Base-by-base conservation (phyloP, 2,329 filamentous ascomycete species). In the Penicillium sp. region DNA sequence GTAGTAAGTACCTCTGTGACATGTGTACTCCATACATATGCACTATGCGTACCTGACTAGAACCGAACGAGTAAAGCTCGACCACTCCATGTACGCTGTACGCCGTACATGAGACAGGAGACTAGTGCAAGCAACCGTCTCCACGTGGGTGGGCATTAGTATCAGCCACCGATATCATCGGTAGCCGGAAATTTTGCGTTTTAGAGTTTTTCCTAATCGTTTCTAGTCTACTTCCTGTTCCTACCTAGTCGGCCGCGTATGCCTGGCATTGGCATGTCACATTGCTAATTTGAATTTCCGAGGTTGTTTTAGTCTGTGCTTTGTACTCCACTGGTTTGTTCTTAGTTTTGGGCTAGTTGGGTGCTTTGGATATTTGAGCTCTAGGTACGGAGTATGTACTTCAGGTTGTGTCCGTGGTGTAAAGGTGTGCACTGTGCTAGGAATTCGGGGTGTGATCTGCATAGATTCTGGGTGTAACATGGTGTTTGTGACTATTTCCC, bases 121-220 rank as follows among this genome's bases (percentile, higher is more conserved):
- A 38, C 37, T 34, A 46, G 37, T 41, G 34, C 12, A 19, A 29
- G 12, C n/a, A 16, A 12, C 14, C n/a, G 35, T 41, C 36, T 29
- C 44, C 44, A 41, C 30, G 44, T 41, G 22, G 22, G 31, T 41
- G 37, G 30, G 28, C 28, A 13, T 35, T 35, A 47, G 44, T 47
- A 34, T 47, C 44, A 47, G 44, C 44, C 44, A 46, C 44, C 37
- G 29, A 46, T 41, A 46, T 46, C 44, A 47, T 41, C 36, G 36
- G 14, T 22, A 34, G 30, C 19, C 33, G 36, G 41, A 47, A 28
- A 41, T 47, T 47, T 47, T 46, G 14, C 22, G 25, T 35, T 41
- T 41, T 22, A 34, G 37, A 41, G 44, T 47, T 47, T 28, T 41
- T 41, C 37, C 30, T 27, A 25, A 25, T 40, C 4, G 18, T 46